Conservation (phyloP, 257 asterid genomes). For the Gentiana dahurica region DNA sequence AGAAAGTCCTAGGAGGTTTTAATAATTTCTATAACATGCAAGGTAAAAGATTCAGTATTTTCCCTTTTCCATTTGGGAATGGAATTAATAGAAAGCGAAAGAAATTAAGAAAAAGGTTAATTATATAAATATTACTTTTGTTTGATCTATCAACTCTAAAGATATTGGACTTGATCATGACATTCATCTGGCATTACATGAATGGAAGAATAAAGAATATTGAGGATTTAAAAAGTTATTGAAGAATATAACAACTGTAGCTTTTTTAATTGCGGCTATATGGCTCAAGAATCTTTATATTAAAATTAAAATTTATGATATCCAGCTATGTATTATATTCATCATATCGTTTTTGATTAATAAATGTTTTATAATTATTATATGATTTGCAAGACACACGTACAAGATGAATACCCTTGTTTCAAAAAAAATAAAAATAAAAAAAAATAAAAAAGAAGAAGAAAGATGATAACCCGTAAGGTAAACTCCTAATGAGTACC, state of each 20-base stretch:
- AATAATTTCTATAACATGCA: background rate
- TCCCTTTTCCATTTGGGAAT: background rate
- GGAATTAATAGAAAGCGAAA: conserved; percentile 2
- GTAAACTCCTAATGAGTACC: too few species aligned
- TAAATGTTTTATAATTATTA: too few species aligned
- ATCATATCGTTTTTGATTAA: too few species aligned
- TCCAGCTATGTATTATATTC: too few species aligned
- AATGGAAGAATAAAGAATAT: conserved; percentile 16
- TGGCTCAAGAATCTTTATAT: too few species aligned
- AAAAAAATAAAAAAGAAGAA: too few species aligned
- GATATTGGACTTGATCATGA: conserved; percentile 7
- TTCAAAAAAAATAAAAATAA: too few species aligned
- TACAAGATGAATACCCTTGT: too few species aligned
- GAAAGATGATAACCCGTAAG: too few species aligned
- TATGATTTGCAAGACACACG: too few species aligned
- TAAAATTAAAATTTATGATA: too few species aligned
- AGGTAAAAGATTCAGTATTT: background rate
- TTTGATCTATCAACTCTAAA: conserved; percentile 9
- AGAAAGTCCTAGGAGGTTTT: background rate
- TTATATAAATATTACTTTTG: conserved; percentile 4
- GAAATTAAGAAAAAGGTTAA: conserved; percentile 6
- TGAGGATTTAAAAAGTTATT: conserved; percentile 4
- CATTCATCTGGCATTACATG: conserved; percentile 14
- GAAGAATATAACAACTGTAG: conserved; percentile 5
- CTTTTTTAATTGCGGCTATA: too few species aligned